Percentiles rank a stretch among this genome's conserved stretches.
These are phyloP conservation scores for Sordariomycetes sp. DNA, from an alignment of 2,329 filamentous ascomycete genomes.

Conservation along the genomic window DNA sequence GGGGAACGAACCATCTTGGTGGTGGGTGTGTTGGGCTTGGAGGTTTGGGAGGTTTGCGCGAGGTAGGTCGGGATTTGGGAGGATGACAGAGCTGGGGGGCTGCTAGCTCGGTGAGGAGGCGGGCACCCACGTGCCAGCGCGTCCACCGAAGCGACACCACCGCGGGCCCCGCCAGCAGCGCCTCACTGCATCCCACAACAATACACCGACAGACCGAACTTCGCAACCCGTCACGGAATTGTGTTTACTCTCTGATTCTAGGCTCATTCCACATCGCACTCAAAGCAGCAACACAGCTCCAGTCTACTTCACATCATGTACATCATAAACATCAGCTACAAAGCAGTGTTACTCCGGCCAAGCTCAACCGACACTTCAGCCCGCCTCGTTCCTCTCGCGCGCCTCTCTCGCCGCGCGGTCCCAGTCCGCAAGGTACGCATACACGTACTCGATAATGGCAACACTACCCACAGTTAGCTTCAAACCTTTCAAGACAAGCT, in stretches of 20 bases:
- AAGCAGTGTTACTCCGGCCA: not conserved
- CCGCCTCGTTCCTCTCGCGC: slow-evolving; percentile 32
- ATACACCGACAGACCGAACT: too few relatives aligned
- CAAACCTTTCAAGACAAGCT: not conserved
- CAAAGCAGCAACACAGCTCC: too few relatives aligned
- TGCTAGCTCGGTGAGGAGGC: not conserved
- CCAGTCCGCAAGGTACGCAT: slow-evolving; percentile 39
- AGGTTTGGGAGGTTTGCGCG: not conserved
- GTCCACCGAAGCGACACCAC: not conserved
- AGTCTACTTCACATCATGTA: not conserved
- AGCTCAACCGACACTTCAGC: slow-evolving; percentile 13
- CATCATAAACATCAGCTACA: not conserved
- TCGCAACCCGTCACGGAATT: too few relatives aligned
- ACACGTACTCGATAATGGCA: slow-evolving; percentile 37
- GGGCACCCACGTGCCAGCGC: not conserved
- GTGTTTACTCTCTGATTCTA: too few relatives aligned
- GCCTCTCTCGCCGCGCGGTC: slow-evolving; percentile 37
- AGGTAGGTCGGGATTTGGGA: not conserved
- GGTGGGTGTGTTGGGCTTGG: not conserved
- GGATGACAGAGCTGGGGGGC: not conserved
- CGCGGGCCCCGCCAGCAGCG: not conserved
- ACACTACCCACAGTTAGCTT: slow-evolving; percentile 25
- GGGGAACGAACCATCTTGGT: not conserved
- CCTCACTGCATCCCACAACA: not conserved
- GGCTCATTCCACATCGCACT: too few relatives aligned